Conservation (phyloP, 2,329 filamentous ascomycete genomes). For the Colletotrichum lentis region DNA sequence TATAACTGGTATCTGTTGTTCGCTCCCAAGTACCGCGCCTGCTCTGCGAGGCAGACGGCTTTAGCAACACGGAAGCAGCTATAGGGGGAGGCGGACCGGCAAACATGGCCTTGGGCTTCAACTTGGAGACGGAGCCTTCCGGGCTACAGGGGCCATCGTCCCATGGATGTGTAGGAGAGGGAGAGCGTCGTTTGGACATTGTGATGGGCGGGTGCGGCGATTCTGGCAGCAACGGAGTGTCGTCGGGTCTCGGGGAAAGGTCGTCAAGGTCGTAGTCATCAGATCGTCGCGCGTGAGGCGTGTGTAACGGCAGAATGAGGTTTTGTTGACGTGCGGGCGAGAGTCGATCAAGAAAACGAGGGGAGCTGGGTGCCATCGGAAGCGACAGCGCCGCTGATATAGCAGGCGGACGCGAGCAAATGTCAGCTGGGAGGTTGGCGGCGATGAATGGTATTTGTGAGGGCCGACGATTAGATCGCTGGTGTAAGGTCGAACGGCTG, state of each 20-base stretch:
- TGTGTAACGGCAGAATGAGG: constrained; percentile 44
- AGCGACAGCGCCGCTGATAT: constrained; percentile 5
- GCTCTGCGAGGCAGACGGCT: constrained; percentile 26
- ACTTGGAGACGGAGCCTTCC: constrained; percentile 46
- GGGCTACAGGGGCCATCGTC: constrained; percentile 40
- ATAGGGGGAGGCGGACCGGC: constrained; percentile 62
- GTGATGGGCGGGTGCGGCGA: constrained; percentile 38
- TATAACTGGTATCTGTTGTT: background rate
- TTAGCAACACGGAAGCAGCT: constrained; percentile 52
- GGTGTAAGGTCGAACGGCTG: background rate
- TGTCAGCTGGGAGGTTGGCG: background rate
- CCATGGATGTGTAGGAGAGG: constrained; percentile 31
- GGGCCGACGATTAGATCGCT: background rate
- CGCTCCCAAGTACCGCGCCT: constrained; percentile 4
- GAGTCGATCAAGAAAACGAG: constrained; percentile 38
- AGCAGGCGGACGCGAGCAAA: background rate
- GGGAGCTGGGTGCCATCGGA: constrained; percentile 34
- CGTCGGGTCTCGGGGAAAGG: constrained; percentile 50
- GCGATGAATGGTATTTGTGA: background rate
- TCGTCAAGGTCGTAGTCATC: constrained; percentile 52
- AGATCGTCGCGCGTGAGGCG: constrained; percentile 39
- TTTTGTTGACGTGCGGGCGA: constrained; percentile 35
- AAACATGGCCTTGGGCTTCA: constrained; percentile 51
- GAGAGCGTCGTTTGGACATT: constrained; percentile 25
- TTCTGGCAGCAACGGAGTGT: constrained; percentile 40